Evolutionary conservation across 176 grass and related monocot species (phyloP), one percentile per base, ranked within the genome.

Genomic region (Zoysia pacifica): DNA sequence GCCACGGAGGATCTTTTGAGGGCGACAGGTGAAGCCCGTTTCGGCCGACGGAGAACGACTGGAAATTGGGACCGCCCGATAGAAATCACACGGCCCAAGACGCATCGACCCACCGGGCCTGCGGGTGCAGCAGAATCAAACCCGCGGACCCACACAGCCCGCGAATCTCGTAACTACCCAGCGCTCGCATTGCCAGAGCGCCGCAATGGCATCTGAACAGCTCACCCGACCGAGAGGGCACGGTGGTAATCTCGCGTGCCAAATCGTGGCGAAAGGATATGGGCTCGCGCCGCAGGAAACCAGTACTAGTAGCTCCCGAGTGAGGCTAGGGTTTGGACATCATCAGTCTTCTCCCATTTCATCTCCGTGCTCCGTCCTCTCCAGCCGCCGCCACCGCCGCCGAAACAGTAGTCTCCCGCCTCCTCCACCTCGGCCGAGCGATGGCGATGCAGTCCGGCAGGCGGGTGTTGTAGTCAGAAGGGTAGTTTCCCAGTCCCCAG

Each of bases 301-400:
- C 38, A 13, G 37, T 68, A 43, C 18, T 44, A 13, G 37, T 68
- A 20, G 62, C 7, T 40, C 47, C 44, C 8, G 42, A 73, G 62
- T 81, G 69, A 84, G 94, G 89, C 94, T 97, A 97, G 91, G 94
- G 90, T 95, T 97, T 71, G 56, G 58, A 86, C 79, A 58, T 79
- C 61, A 48, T 74, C 77, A 43, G 65, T 38, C 41, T 38, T n/a
- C 44, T 39, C 19, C 68, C 13, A 37, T 72, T 75, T 49, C 72
- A 55, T 66, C 79, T 37, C 54, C 78, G 9, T 9, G 41, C 47
- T 36, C 47, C 78, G 9, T 9, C 47, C 47, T 36, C 47, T 47
- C 37, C 48, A 19, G 13, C 40, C 43, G 51, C 73, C 68, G 60
- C 72, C 74, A 59, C 85, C 79, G 78, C 84, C 39, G 56, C 83